Evolutionary conservation across 352 stramenopile genomes (phyloP).

Genomic region (Pythium angustatum): DNA sequence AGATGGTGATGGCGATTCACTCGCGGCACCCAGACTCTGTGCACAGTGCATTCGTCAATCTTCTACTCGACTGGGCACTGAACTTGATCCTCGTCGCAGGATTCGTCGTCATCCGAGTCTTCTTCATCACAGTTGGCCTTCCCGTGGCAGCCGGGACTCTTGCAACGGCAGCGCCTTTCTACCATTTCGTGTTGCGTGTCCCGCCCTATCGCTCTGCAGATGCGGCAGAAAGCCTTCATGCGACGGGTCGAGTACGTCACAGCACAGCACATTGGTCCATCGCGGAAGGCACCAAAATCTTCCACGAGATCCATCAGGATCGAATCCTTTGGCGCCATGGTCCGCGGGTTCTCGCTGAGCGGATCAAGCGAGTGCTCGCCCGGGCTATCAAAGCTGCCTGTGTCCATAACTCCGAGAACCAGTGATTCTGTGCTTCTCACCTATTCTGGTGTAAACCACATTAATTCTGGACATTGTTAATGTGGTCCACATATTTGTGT

Average conservation of each 20-base stretch:
- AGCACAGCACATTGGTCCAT: slow-evolving; percentile 6
- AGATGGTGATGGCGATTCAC: background rate
- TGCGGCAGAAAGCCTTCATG: background rate
- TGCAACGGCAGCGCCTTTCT: slow-evolving; percentile 2
- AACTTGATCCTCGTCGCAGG: background rate
- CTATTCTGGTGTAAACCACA: too few species aligned
- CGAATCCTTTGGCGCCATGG: background rate
- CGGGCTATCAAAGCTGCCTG: too few species aligned
- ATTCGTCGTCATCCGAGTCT: background rate
- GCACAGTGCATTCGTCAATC: background rate
- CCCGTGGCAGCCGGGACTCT: background rate
- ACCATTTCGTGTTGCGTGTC: background rate
- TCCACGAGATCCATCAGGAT: too few species aligned
- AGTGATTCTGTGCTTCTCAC: too few species aligned
- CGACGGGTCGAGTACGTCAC: background rate
- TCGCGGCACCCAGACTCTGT: too few species aligned
- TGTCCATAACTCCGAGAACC: too few species aligned
- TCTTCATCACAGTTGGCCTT: background rate
- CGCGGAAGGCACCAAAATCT: too few species aligned
- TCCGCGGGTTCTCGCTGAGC: too few species aligned
- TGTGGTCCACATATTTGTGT: too few species aligned
- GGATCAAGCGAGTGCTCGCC: too few species aligned
- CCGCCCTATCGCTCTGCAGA: background rate
- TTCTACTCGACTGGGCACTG: background rate
- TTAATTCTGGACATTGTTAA: too few species aligned